Evolutionary conservation across 2,329 filamentous ascomycete species (phyloP).

Genomic region (Cladosporium cucumerinum): DNA sequence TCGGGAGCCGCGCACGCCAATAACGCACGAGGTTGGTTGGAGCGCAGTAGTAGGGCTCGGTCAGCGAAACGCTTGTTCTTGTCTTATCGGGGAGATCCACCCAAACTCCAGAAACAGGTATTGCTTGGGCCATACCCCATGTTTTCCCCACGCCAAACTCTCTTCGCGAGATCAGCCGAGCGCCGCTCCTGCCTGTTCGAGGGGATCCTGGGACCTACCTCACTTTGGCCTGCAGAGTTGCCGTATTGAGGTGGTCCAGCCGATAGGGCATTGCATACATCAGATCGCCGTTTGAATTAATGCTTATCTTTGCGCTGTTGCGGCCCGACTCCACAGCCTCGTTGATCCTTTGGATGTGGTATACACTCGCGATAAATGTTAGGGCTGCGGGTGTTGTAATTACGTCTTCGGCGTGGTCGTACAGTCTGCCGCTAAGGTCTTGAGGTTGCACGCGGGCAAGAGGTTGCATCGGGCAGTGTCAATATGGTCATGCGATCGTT

Average conservation of each 20-base stretch:
- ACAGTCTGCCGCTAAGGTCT: background rate
- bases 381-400: background rate
- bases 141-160: slow-evolving; percentile 12
- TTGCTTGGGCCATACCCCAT: background rate
- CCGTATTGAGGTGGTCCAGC: background rate
- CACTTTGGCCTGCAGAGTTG: background rate
- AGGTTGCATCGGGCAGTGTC: background rate
- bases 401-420: background rate
- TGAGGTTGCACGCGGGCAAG: background rate
- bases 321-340: background rate
- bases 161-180: slow-evolving; percentile 5
- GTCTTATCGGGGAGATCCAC: background rate
- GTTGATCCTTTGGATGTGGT: background rate
- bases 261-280: background rate
- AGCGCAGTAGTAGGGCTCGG: background rate
- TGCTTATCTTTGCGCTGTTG: background rate
- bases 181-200: background rate
- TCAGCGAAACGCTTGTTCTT: slow-evolving; percentile 1
- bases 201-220: background rate
- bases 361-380: background rate
- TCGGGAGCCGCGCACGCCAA: background rate
- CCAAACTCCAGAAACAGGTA: background rate
- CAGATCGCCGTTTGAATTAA: background rate
- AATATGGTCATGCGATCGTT: background rate
- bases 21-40: background rate